Evolutionary conservation across 1,284 basidiomycete species (phyloP), one percentile per base, ranked within the genome.

Genomic region (Phellinidium pouzarii): DNA sequence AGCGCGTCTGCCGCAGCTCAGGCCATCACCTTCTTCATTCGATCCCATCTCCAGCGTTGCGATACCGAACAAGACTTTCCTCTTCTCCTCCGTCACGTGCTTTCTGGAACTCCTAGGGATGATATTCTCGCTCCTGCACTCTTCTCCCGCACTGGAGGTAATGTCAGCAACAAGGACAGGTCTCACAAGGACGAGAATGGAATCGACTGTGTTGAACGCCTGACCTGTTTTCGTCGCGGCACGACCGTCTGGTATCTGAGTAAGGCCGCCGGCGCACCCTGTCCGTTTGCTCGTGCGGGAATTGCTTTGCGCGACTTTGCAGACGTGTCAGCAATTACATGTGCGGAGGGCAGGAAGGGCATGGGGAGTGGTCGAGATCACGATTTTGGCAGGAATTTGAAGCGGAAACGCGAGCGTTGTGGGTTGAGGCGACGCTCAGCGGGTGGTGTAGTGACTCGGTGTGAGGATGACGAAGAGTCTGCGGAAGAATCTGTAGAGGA

Each of bases 201-300:
- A 11, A 55, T 51, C 14, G n/a, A 37, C 11, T n/a, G 23, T 12
- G 44, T 19, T 17, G 73, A 71, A 49, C 73, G 83, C 37, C 58
- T 73, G 23, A 87, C 85, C n/a, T 86, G 86, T 64, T 88, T 87
- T 62, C 75, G 85, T 53, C 76, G 81, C 40, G 86, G 86, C 31
- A 88, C 86, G 36, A 77, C 78, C 61, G 84, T 88, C 6, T 88
- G 84, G 84, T 88, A 87, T 66, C 74, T 88, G 47, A 82, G 80
- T 64, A 76, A 78, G 59, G 83, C 82, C 19, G 78, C 84, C 4
- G 86, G 86, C 38, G 77, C 80, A 7, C 79, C 81, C 0, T 87
- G 85, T 65, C 85, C 85, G 2, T 88, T 88, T 63, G 68, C 80
- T 7, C 73, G 80, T 53, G 80, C 75, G 1, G 82, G 82, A n/a